A percentile compares a stretch with the other conserved stretches of the same genome.
Conservation (phyloP, 2,329 filamentous ascomycete genomes). For the Neonectria ditissima region DNA sequence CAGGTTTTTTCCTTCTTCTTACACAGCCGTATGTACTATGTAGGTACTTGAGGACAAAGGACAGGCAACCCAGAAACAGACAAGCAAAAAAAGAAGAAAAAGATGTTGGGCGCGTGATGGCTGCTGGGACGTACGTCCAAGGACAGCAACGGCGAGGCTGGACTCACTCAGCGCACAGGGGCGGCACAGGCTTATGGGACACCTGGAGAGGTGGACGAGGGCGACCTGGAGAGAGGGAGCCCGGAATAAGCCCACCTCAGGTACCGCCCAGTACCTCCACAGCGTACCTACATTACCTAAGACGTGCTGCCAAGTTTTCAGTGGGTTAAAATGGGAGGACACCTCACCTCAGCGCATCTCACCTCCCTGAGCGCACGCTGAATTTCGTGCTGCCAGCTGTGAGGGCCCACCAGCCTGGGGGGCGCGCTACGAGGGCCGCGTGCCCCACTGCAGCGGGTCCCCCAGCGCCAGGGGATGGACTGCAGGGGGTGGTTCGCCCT, state of each 20-base stretch:
- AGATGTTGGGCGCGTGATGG: not conserved
- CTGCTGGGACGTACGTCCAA: not conserved
- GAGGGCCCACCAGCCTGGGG: conserved; percentile 9
- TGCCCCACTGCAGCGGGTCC: conserved; percentile 22
- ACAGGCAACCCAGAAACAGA: not conserved
- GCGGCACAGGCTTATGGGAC: not conserved
- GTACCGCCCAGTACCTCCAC: not conserved
- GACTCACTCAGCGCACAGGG: conserved; percentile 1
- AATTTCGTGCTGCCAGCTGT: conserved; percentile 14
- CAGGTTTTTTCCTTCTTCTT: conserved; percentile 5
- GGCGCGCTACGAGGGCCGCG: conserved; percentile 22
- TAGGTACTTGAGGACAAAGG: not conserved
- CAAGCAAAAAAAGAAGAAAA: not conserved
- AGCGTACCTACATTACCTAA: not conserved
- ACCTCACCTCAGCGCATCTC: conserved; percentile 24
- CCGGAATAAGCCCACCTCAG: not conserved
- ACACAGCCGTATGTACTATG: no score
- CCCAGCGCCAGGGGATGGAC: conserved; percentile 10
- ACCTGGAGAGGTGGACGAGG: not conserved
- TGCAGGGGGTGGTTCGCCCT: conserved; percentile 19
- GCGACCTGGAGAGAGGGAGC: not conserved
- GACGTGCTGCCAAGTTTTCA: not conserved
- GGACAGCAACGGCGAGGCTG: not conserved
- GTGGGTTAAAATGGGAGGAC: conserved; percentile 13
- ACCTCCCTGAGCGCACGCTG: conserved; percentile 17